phyloP scores from a whole-genome alignment of 495 filamentous ascomycete species.

The Pseudoneurospora amorphoporcata region DNA sequence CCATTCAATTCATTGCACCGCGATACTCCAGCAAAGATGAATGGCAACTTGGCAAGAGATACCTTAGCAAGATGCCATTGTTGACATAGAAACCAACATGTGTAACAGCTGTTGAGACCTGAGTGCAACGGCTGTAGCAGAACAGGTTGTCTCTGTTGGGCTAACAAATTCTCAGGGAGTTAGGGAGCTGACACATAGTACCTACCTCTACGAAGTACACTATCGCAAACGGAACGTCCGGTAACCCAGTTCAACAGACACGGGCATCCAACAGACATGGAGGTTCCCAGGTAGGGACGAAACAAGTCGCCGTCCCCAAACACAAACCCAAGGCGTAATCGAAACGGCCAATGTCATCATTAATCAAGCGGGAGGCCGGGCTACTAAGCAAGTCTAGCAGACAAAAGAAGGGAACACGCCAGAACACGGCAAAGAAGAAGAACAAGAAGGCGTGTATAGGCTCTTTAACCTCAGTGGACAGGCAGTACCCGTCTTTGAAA shows the following conservation, averaged over 20 bases:
- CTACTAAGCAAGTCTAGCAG: neutral
- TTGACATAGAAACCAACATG: neutral
- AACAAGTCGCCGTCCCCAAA: neutral
- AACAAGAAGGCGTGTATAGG: neutral
- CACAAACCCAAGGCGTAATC: neutral
- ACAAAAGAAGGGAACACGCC: neutral
- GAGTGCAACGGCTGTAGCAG: neutral
- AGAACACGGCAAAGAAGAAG: neutral
- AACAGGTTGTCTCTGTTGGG: neutral
- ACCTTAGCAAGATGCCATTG: neutral
- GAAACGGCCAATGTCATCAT: neutral
- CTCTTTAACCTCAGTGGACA: neutral
- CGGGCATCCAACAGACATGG: neutral
- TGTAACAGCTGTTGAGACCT: neutral
- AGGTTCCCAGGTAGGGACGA: neutral
- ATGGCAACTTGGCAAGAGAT: neutral
- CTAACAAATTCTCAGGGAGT: neutral
- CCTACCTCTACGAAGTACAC: too few species aligned
- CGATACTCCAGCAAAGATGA: neutral
- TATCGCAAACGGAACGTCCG: neutral
- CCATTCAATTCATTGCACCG: neutral
- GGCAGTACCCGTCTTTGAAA: neutral
- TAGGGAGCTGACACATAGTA: neutral
- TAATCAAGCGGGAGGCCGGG: neutral
- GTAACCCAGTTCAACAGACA: neutral